Evolutionary conservation across 2,329 filamentous ascomycete genomes (phyloP), one percentile per base, ranked within the genome.

Genomic region (Fusarium haematococcum): DNA sequence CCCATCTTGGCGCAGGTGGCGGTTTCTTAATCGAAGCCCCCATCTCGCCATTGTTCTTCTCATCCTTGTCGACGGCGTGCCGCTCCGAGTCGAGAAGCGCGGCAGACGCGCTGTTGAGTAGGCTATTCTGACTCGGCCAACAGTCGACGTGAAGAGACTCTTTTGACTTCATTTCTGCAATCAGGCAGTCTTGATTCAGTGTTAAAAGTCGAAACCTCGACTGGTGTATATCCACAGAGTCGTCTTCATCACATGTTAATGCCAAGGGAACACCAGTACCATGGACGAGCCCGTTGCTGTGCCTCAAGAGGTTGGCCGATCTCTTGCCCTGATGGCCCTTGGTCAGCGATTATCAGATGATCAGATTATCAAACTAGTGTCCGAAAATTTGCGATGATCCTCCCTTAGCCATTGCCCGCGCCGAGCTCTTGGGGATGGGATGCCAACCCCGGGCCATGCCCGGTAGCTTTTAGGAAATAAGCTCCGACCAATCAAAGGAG

Each of bases 291-390:
- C n/a, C 50, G 39, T 39, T 50, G 35, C 68, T 69, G 62, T 63
- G 59, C 65, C 65, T 27, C 58, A 43, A 41, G 27, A n/a, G 33
- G 59, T 45, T 23, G 13, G 57, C 35, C 32, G 50, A 63, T 68
- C 65, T 64, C 39, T 48, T 25, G 39, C 61, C 43, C 25, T 58
- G 58, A 48, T 59, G 25, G 8, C 18, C 18, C 30, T 62, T 69
- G 48, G 48, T 8, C 48, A 52, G 48, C 48, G 48, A 52, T 52
- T 69, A 69, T 70, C 68, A 69, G 67, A 68, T 69, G 57, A 69
- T 69, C 65, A 70, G 68, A 70, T 69, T 43, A 65, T 54, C 50
- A 13, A 30, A 56, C 59, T 70, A 65, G 68, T 45, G 59, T 30
- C 41, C 32, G 50, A 62, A 64, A 69, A 59, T 32, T 48, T 65